Evolutionary conservation across 352 stramenopile genomes (phyloP).

Genomic region (Globisporangium cystogenes): DNA sequence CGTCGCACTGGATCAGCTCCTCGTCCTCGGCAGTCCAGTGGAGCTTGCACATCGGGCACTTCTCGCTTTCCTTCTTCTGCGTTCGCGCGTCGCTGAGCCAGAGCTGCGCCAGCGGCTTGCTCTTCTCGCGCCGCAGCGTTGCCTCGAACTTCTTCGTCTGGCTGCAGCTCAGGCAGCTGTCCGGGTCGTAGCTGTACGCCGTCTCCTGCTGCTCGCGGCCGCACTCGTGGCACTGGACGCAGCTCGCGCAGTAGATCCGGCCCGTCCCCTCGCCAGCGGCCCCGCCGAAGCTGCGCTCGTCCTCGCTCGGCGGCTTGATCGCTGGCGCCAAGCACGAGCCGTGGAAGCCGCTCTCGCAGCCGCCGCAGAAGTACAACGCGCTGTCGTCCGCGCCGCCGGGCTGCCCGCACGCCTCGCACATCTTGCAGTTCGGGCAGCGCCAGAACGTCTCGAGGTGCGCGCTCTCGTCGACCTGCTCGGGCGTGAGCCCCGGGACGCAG

Average conservation of each 20-base stretch:
- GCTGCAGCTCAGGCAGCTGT: constrained; percentile 57
- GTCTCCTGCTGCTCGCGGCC: constrained; percentile 30
- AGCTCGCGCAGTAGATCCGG: constrained; percentile 62
- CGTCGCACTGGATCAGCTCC: constrained; percentile 86
- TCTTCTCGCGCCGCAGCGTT: constrained; percentile 40
- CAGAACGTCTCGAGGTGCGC: constrained; percentile 73
- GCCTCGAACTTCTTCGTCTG: constrained; percentile 44
- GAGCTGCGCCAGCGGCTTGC: constrained; percentile 45
- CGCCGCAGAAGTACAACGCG: constrained; percentile 26
- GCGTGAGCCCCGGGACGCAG: constrained; percentile 61
- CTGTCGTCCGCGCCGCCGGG: constrained; percentile 24
- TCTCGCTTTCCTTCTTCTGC: constrained; percentile 58
- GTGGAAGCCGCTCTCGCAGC: constrained; percentile 57
- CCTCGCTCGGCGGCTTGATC: constrained; percentile 17
- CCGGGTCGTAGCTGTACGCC: constrained; percentile 59
- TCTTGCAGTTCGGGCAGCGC: constrained; percentile 95
- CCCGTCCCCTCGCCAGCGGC: background rate
- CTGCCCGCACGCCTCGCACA: constrained; percentile 92
- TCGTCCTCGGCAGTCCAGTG: constrained; percentile 72
- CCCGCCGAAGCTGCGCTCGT: background rate
- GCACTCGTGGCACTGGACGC: constrained; percentile 59
- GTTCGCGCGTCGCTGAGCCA: constrained; percentile 47
- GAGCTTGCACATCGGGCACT: constrained; percentile 67
- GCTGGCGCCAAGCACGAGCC: constrained; percentile 40
- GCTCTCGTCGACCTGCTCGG: constrained; percentile 23